phyloP scores from a whole-genome alignment of 768 basidiomycete genomes.

The Xerocomellus intermedius region DNA sequence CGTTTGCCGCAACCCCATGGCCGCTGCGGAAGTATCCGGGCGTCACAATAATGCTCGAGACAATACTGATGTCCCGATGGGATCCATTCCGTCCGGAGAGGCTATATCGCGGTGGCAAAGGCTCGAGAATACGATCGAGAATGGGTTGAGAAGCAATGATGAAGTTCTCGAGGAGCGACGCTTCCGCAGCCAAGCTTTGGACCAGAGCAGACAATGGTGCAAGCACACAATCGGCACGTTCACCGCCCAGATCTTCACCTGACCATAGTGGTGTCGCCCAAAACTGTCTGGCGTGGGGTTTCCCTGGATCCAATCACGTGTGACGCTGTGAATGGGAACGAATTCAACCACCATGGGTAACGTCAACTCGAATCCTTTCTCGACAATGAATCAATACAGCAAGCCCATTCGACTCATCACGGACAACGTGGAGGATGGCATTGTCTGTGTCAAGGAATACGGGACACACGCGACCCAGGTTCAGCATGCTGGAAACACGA shows the following conservation, averaged over 20 bases:
- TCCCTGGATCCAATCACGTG: neutral
- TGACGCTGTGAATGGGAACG: neutral
- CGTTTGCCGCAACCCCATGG: neutral
- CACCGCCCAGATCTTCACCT: neutral
- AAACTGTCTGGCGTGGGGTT: neutral
- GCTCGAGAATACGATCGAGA: neutral
- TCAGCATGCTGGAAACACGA: conserved; percentile 30
- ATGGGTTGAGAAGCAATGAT: neutral
- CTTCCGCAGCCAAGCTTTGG: neutral
- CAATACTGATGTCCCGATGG: neutral
- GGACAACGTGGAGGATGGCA: conserved; percentile 9
- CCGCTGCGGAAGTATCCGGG: conserved; percentile 8
- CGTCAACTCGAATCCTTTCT: neutral
- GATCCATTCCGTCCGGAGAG: neutral
- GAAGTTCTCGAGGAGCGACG: neutral
- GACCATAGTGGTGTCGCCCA: neutral
- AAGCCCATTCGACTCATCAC: neutral
- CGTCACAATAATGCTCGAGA: neutral
- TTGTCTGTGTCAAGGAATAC: conserved; percentile 1
- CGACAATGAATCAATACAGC: conserved; percentile 1
- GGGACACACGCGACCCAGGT: neutral
- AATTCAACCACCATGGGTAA: too few relatives aligned
- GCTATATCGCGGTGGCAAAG: neutral
- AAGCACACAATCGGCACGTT: conserved; percentile 3
- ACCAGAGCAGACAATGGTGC: neutral